A percentile compares a stretch with the other conserved stretches of the same genome.
Evolutionary conservation across 2,329 filamentous ascomycete species (phyloP).

Genomic region (Aureobasidium subglaciale): DNA sequence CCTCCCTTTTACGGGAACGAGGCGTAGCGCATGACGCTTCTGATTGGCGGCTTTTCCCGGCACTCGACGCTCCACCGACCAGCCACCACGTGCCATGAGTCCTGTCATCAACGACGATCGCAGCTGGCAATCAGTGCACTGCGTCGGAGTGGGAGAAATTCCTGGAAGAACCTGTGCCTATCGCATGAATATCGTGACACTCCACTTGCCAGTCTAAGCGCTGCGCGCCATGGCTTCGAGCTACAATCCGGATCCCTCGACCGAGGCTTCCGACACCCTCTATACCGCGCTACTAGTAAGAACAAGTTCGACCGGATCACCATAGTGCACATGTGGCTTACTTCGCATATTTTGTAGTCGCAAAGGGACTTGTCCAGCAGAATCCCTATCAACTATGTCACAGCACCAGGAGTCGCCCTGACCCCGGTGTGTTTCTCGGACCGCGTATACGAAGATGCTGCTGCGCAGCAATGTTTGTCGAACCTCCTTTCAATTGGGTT

Average conservation of each 20-base stretch:
- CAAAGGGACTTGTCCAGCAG: slow-evolving; percentile 54
- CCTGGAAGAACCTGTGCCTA: background rate
- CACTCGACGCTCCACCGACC: slow-evolving; percentile 1
- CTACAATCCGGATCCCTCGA: slow-evolving; percentile 24
- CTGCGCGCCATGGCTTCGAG: slow-evolving; percentile 11
- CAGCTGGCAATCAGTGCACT: background rate
- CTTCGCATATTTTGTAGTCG: slow-evolving; percentile 37
- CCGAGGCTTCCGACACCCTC: slow-evolving; percentile 19
- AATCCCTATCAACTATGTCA: slow-evolving; percentile 58
- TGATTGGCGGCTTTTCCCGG: background rate
- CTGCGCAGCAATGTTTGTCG: slow-evolving; percentile 51
- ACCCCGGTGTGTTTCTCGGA: slow-evolving; percentile 52
- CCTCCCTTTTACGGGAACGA: background rate
- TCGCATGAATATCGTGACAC: slow-evolving; percentile 6
- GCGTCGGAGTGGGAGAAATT: background rate
- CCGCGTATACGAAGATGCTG: slow-evolving; percentile 46
- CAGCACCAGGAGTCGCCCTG: slow-evolving; percentile 49
- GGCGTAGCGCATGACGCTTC: background rate
- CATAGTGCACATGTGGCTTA: slow-evolving; percentile 3
- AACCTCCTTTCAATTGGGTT: slow-evolving; percentile 57
- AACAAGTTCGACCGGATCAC: background rate
- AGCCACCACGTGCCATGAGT: background rate
- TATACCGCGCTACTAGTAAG: slow-evolving; percentile 27
- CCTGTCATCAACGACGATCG: slow-evolving; percentile 4
- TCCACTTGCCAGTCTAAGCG: background rate